phyloP scores from a whole-genome alignment of 192 early-diverging fungal species.

The Gryganskiella cystojenkinii region DNA sequence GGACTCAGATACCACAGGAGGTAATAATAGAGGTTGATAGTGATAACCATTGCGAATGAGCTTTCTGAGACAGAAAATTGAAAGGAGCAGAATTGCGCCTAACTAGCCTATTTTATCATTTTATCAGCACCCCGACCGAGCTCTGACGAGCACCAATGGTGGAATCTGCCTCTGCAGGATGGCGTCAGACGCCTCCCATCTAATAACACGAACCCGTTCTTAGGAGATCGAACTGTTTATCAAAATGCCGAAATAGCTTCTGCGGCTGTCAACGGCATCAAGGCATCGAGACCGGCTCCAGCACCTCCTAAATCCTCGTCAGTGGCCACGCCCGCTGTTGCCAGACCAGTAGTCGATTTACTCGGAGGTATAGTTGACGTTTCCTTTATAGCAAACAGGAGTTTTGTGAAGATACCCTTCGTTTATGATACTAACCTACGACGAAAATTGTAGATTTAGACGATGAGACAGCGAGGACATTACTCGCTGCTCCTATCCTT shows the following conservation, averaged over 20 bases:
- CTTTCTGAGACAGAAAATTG: too few species aligned
- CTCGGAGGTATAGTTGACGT: slow-evolving; percentile 26
- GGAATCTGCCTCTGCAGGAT: slow-evolving; percentile 56
- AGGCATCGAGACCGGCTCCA: neutral
- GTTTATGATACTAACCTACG: neutral
- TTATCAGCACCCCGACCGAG: slow-evolving; percentile 61
- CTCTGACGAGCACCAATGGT: slow-evolving; percentile 63
- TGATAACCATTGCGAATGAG: too few species aligned
- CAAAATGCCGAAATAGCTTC: neutral
- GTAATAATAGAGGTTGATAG: too few species aligned
- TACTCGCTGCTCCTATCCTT: neutral
- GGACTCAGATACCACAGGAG: too few species aligned
- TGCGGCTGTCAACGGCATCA: neutral
- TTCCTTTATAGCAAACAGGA: neutral
- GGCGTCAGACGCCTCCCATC: slow-evolving; percentile 24
- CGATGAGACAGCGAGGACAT: neutral
- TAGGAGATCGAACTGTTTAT: slow-evolving; percentile 22
- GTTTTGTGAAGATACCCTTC: neutral
- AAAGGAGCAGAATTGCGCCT: neutral
- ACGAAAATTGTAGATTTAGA: neutral
- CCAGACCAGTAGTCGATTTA: slow-evolving; percentile 27
- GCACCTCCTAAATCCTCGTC: neutral
- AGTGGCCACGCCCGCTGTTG: neutral
- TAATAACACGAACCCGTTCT: slow-evolving; percentile 41
- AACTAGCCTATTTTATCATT: neutral